These are phyloP conservation scores for Venturia pyrina DNA, from an alignment of 2,329 filamentous ascomycete genomes.

Conservation along the genomic window DNA sequence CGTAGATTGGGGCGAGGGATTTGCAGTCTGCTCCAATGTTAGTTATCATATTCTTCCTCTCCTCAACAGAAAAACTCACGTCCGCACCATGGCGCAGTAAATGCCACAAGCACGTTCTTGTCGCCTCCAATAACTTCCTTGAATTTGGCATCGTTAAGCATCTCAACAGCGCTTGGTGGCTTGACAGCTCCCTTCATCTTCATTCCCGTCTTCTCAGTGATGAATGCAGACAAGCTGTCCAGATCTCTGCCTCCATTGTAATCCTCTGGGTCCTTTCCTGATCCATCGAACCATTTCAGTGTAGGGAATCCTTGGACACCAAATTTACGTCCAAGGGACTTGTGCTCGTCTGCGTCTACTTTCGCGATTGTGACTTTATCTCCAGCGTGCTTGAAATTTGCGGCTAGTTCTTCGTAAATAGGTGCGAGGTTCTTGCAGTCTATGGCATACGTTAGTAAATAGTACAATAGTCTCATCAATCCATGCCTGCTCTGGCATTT, in stretches of 20 bases:
- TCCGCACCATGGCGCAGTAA: conserved; percentile 97
- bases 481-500: too few species aligned
- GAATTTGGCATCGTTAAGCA: conserved; percentile 74
- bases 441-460: neutral
- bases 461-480: too few species aligned
- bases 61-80: conserved; percentile 53
- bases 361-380: conserved; percentile 81
- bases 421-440: conserved; percentile 96
- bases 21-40: conserved; percentile 70
- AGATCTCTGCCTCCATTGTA: conserved; percentile 83
- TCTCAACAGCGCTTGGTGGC: conserved; percentile 63
- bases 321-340: conserved; percentile 72
- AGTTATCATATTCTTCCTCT: conserved; percentile 6
- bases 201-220: conserved; percentile 77
- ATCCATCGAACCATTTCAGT: conserved; percentile 95
- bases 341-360: conserved; percentile 88
- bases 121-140: conserved; percentile 67
- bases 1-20: conserved; percentile 80
- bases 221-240: conserved; percentile 71
- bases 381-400: conserved; percentile 61
- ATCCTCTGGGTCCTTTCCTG: conserved; percentile 73
- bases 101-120: conserved; percentile 87
- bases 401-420: conserved; percentile 82
- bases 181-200: conserved; percentile 68
- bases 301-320: conserved; percentile 93